Base-by-base conservation (phyloP, 345 rosid species). In the Dimocarpus longan region DNA sequence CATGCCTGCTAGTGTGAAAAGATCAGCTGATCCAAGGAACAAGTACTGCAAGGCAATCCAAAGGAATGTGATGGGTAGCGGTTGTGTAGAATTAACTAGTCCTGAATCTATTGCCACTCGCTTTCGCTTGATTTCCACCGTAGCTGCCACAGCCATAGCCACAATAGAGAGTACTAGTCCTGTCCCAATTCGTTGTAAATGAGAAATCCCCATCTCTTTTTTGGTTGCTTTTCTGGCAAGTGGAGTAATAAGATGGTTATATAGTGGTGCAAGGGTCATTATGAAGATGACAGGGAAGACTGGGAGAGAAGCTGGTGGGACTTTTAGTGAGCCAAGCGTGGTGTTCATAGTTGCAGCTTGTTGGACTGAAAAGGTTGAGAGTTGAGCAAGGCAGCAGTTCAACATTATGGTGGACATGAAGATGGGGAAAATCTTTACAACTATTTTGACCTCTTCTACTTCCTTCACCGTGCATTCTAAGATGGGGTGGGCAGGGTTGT, bases 21-120 rank as follows among this genome's bases (percentile, higher is more conserved):
- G 89, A 82, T 95, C 99, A 10, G 98, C 99, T n/a, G 99, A 93
- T 76, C 99, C 97, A 16, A 95, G 95, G 84, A 95, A 92, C 86
- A 95, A 76, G 79, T 92, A 93, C 76, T 93, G 99, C 79, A 92
- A 71, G 37, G 97, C 92, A 21, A 95, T 79, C 99, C 99, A 93
- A 11, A 95, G 88, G 89, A 93, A 95, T 22, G 98, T 88, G 74
- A 92, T 87, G 18, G 96, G 98, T 50, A 95, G 88, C n/a, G 97
- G 90, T 48, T 86, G 72, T 9, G 84, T 11, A 5, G 92, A 81
- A 77, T 79, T 80, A 66, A 70, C 70, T 16, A 82, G 70, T 46
- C 89, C 86, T 2, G 83, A 82, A 24, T 86, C 72, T 0, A 39
- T 65, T 3, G 89, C 92, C 13, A 87, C 90, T 46, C 46, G 62